Base-by-base conservation (phyloP, 345 rosid genomes). In the Eucalyptus erythrocorys region DNA sequence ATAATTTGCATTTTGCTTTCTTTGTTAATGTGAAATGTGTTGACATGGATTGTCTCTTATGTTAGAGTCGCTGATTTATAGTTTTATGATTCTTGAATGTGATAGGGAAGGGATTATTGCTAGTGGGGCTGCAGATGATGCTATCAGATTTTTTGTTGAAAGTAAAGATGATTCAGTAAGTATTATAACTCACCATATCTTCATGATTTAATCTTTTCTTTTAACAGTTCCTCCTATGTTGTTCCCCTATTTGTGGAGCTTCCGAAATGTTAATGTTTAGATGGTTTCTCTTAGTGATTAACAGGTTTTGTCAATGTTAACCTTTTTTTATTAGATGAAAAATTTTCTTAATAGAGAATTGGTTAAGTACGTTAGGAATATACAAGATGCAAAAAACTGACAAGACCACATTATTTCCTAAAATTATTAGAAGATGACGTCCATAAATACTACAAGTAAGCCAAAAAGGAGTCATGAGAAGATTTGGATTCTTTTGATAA, bases 111-210 rank as follows among this genome's bases (percentile, higher is more conserved):
- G 94, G 85, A 90, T 96, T 87, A 96, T 97, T 91, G 98, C 94
- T 57, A 96, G 95, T 93, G 99, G 97, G 91, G 99, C 98, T 48
- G 99, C 98, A 49, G 99, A 96, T 94, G 95, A 96, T 94, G 98
- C 97, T 51, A 90, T 97, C 85, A 89, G 95, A 37, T 90, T 96
- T 90, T 97, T 97, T 91, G 93, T 91, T 88, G 96, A 96, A 91
- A 91, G 91, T 93, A 94, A 93, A 93, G 94, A 94, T 90, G 95
- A 87, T 89, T 91, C 87, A 92, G 99, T 96, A 94, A 90, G 89
- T 85, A 37, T 66, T 22, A 26, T 66, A 49, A 68, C 48, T 50
- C 45, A 42, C 48, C 79, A 51, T 57, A 81, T 76, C 59, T 51
- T 66, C 50, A 9, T 87, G 88, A 88, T 26, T 37, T 8, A 66